phyloP scores from a whole-genome alignment of 2,329 filamentous ascomycete species.

The Drechslerella coelobrocha region DNA sequence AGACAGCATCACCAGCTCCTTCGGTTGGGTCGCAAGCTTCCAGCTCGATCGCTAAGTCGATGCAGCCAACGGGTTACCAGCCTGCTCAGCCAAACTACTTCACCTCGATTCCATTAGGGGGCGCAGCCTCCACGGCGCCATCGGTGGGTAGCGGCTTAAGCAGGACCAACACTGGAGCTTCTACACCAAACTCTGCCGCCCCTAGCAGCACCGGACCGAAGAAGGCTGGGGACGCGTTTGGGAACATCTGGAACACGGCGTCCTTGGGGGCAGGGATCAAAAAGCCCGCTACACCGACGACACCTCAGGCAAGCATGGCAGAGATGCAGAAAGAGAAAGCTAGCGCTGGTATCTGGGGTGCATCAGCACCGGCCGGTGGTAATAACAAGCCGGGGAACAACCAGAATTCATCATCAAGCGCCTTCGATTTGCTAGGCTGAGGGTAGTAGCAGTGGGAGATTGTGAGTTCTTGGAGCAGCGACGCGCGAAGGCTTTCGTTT shows the following conservation, averaged over 20 bases:
- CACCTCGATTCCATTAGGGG: constrained; percentile 70
- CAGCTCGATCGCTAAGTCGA: constrained; percentile 59
- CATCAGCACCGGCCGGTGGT: constrained; percentile 63
- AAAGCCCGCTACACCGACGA: constrained; percentile 68
- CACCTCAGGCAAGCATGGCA: constrained; percentile 79
- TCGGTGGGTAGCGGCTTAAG: constrained; percentile 57
- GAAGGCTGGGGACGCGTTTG: constrained; percentile 80
- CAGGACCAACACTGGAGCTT: constrained; percentile 55
- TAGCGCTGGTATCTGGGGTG: constrained; percentile 90
- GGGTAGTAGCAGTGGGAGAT: background rate
- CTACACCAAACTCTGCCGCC: constrained; percentile 58
- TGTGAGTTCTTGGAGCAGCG: background rate
- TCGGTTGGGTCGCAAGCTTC: constrained; percentile 63
- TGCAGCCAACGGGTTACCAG: constrained; percentile 71
- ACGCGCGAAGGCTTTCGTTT: background rate
- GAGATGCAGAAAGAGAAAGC: constrained; percentile 99
- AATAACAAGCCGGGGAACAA: constrained; percentile 24
- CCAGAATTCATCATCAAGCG: constrained; percentile 33
- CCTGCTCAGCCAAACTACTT: constrained; percentile 91
- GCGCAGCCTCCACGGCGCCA: constrained; percentile 53
- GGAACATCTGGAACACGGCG: constrained; percentile 76
- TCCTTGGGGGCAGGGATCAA: constrained; percentile 74
- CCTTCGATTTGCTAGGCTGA: constrained; percentile 36
- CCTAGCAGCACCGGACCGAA: constrained; percentile 55
- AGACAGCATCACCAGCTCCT: constrained; percentile 76